Percentiles rank a stretch among this genome's conserved stretches.
phyloP scores from a whole-genome alignment of 805 yeast genomes.

The Lachancea waltii region DNA sequence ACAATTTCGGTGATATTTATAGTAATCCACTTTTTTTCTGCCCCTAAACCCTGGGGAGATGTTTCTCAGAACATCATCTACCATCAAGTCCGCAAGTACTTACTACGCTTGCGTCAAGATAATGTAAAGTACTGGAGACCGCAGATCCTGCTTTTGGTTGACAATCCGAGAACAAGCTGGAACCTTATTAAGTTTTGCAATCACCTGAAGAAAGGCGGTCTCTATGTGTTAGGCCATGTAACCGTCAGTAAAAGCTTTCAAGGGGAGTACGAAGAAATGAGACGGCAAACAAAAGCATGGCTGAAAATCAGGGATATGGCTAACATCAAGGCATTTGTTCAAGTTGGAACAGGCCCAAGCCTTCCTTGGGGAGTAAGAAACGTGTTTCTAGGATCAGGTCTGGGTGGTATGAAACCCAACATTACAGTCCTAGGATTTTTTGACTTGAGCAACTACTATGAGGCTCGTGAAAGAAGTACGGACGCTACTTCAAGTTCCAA shows the following conservation, averaged over 20 bases:
- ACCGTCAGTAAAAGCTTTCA: slow-evolving; percentile 54
- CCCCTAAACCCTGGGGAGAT: slow-evolving; percentile 98
- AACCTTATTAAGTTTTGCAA: slow-evolving; percentile 87
- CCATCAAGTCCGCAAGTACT: slow-evolving; percentile 91
- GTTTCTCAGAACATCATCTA: slow-evolving; percentile 92
- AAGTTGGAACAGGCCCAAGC: slow-evolving; percentile 79
- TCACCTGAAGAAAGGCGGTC: slow-evolving; percentile 90
- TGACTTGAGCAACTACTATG: slow-evolving; percentile 43
- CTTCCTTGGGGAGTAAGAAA: slow-evolving; percentile 94
- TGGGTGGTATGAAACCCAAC: slow-evolving; percentile 98
- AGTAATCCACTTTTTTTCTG: slow-evolving; percentile 81
- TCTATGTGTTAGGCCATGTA: slow-evolving; percentile 89
- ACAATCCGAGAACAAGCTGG: slow-evolving; percentile 90
- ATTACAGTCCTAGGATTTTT: slow-evolving; percentile 88
- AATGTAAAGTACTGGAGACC: slow-evolving; percentile 99
- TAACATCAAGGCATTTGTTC: slow-evolving; percentile 87
- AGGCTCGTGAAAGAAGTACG: slow-evolving; percentile 1
- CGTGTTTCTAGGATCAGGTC: slow-evolving; percentile 84
- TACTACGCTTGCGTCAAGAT: slow-evolving; percentile 71
- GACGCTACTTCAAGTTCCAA: not conserved
- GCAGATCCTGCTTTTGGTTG: slow-evolving; percentile 80
- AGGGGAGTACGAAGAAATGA: slow-evolving; percentile 59
- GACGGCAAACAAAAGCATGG: slow-evolving; percentile 78
- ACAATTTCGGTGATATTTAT: slow-evolving; percentile 61
- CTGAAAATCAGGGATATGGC: slow-evolving; percentile 68